Percentiles rank a stretch among this genome's conserved stretches.
These are phyloP conservation scores for Macrotyloma uniflorum DNA, from an alignment of 306 rosid species.

Conservation along the genomic window DNA sequence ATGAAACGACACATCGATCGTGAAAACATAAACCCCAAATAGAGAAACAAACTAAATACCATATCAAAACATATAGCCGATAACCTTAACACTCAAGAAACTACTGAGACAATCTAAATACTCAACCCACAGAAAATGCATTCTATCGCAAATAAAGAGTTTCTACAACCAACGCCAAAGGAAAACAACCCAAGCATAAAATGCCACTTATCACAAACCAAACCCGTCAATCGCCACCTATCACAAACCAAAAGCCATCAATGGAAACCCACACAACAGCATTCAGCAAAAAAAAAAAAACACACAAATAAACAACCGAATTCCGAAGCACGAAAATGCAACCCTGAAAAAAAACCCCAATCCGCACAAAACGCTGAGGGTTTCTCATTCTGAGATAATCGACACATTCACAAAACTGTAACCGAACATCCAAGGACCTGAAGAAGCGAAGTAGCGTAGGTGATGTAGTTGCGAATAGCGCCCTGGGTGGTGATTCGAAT, in stretches of 20 bases:
- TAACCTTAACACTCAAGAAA: slow-evolving; percentile 13
- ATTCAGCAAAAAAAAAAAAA: background rate
- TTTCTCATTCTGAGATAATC: background rate
- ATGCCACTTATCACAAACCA: background rate
- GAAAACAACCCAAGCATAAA: background rate
- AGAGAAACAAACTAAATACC: background rate
- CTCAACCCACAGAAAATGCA: background rate
- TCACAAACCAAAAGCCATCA: slow-evolving; percentile 5
- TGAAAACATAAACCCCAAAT: background rate
- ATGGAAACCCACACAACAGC: slow-evolving; percentile 7
- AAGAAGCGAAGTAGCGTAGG: slow-evolving; percentile 89
- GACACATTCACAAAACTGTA: background rate
- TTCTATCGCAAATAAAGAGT: background rate
- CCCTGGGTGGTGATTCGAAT: slow-evolving; percentile 97
- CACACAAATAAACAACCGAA: background rate
- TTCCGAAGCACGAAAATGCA: background rate
- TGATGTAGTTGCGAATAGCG: slow-evolving; percentile 95
- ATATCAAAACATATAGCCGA: background rate
- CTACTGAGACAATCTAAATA: background rate
- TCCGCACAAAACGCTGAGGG: background rate
- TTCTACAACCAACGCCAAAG: background rate
- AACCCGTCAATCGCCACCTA: background rate
- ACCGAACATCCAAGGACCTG: slow-evolving; percentile 49
- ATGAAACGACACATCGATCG: background rate
- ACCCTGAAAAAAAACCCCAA: slow-evolving; percentile 3